Evolutionary conservation across 176 grass and related monocot species (phyloP), one percentile per base, ranked within the genome.

Genomic region (Musa schizocarpa): DNA sequence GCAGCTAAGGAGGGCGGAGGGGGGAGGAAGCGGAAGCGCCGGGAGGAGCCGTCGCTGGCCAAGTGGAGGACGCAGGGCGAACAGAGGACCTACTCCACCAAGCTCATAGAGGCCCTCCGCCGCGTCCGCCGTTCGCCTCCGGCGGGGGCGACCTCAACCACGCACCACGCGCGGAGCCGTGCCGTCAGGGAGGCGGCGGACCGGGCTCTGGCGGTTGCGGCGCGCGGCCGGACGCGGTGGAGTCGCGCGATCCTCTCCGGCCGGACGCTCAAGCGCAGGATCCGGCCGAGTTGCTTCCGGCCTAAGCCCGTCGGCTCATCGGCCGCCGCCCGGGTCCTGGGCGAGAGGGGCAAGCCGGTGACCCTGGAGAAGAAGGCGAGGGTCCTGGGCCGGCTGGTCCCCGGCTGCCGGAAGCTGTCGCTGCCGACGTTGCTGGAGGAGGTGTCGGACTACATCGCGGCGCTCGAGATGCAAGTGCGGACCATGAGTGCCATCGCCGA

Each of bases 381-480:
- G 69, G 82, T 98, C 19, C 91, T 98, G 20, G 90, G 86, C 52
- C 80, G 72, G 48, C 76, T 99, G 2, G 88, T 99, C 19, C 95
- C 90, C 12, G 95, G 90, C 43, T 87, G 95, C 84, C 85, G 86
- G 57, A 93, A 86, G 67, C 81, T 99, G 58, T 59, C 90, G 61
- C 87, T 98, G 58, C 84, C 86, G 65, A 82, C 71, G 50, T 84
- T 98, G 13, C 83, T 98, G 9, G 83, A 79, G 49, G 90, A 99
- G 86, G 81, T 88, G 13, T 88, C 86, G 4, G 90, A 94, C 81
- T 99, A 99, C 86, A 99, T 99, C 63, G 76, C 74, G 27, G 88
- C 95, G 69, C 86, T 94, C 3, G 82, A 99, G 88, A 99, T 99
- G 95, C 95, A 99, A 76, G 90, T 99, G 9, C 86, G 89, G 68